Evolutionary conservation across 495 filamentous ascomycete species (phyloP).

Genomic region (Annulohypoxylon bovei): DNA sequence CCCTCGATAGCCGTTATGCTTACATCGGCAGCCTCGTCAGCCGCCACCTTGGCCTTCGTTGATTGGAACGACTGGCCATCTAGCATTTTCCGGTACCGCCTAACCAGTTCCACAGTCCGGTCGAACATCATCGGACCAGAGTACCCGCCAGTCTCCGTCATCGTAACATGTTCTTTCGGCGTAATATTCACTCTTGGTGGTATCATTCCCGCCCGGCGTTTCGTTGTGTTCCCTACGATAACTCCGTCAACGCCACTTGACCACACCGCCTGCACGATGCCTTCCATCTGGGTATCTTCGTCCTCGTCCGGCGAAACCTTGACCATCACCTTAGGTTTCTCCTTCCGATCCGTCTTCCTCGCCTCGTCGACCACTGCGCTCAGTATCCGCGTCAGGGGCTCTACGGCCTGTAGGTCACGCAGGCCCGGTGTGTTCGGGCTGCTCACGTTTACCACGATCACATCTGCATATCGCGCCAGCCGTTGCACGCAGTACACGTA

Average conservation of each 20-base stretch:
- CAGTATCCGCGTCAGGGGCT: constrained; percentile 81
- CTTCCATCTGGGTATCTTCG: constrained; percentile 78
- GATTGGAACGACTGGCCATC: constrained; percentile 60
- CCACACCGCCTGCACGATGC: constrained; percentile 88
- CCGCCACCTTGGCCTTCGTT: constrained; percentile 32
- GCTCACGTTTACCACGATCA: constrained; percentile 95
- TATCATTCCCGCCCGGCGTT: constrained; percentile 74
- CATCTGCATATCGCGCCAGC: constrained; percentile 87
- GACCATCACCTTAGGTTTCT: constrained; percentile 89
- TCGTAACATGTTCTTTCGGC: constrained; percentile 68
- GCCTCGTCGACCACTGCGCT: constrained; percentile 84
- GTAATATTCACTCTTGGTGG: constrained; percentile 71
- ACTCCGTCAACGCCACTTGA: constrained; percentile 88
- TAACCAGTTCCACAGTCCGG: constrained; percentile 77
- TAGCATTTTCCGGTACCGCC: constrained; percentile 77
- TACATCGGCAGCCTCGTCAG: constrained; percentile 47
- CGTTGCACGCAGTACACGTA: constrained; percentile 87
- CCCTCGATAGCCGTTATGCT: constrained; percentile 43
- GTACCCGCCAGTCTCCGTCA: constrained; percentile 85
- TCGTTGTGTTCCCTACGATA: constrained; percentile 98
- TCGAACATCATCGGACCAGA: constrained; percentile 90
- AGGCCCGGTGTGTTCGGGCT: constrained; percentile 95
- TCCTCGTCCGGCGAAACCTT: constrained; percentile 98
- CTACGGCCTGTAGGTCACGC: constrained; percentile 80
- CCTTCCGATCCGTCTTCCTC: constrained; percentile 68